A percentile compares a stretch with the other conserved stretches of the same genome.
phyloP scores from a whole-genome alignment of 441 rosid genomes.

The Adansonia rubrostipa region DNA sequence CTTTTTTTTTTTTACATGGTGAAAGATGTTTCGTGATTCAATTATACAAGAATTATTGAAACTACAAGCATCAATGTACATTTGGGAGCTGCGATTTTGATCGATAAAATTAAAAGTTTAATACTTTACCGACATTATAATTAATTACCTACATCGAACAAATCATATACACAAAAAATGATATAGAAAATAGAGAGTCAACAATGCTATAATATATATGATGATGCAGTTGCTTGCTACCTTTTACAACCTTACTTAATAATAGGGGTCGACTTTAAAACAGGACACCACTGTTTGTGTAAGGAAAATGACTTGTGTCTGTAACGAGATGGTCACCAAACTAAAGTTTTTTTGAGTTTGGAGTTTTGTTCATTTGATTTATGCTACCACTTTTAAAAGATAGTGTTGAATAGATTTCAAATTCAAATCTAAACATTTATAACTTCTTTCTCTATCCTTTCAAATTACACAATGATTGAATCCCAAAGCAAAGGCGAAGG shows the following conservation, averaged over 20 bases:
- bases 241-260: background rate
- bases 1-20: background rate
- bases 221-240: background rate
- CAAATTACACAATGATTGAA: no score
- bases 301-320: conserved; percentile 9
- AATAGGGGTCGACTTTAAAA: conserved; percentile 19
- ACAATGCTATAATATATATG: background rate
- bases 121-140: no score
- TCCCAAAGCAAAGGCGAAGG: background rate
- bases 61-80: background rate
- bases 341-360: no score
- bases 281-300: background rate
- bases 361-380: no score
- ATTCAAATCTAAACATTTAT: no score
- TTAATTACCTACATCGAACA: background rate
- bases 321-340: background rate
- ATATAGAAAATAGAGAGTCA: background rate
- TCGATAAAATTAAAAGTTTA: no score
- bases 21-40: background rate
- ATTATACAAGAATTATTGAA: background rate
- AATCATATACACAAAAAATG: background rate
- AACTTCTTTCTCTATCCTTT: no score
- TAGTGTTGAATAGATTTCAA: no score
- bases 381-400: no score
- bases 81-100: no score